Percentiles rank a stretch among this genome's conserved stretches.
Conservation (phyloP, 129 eudicot species). For the Chrysanthemum seticuspe region DNA sequence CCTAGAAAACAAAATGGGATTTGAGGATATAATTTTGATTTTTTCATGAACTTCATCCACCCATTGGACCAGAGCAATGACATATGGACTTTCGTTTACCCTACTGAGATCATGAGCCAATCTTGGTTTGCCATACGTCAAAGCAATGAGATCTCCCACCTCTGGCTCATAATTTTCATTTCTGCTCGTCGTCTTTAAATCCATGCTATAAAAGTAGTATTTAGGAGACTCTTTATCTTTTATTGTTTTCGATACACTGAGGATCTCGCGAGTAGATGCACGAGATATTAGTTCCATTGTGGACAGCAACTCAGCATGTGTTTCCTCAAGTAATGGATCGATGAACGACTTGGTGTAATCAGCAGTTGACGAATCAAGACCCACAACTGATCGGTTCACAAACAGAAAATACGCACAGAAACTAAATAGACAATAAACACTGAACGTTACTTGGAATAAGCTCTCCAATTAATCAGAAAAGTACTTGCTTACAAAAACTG, state of each 20-base stretch:
- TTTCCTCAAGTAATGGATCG: conserved; percentile 57
- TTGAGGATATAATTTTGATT: conserved; percentile 37
- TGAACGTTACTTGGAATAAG: too few relatives aligned
- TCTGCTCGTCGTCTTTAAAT: conserved; percentile 4
- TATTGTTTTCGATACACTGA: neutral
- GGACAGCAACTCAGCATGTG: conserved; percentile 47
- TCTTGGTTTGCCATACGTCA: conserved; percentile 49
- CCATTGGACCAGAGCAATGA: conserved; percentile 44
- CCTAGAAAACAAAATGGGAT: conserved; percentile 20
- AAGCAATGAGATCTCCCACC: conserved; percentile 57
- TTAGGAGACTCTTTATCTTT: conserved; percentile 23
- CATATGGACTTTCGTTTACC: conserved; percentile 21
- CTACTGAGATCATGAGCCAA: conserved; percentile 38
- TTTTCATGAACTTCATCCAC: neutral
- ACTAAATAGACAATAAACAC: too few relatives aligned
- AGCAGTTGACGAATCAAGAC: conserved; percentile 28
- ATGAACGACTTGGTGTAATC: conserved; percentile 42
- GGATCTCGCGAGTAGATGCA: conserved; percentile 40
- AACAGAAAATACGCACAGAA: too few relatives aligned
- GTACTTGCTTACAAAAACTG: too few relatives aligned
- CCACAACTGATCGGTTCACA: too few relatives aligned
- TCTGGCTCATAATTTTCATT: conserved; percentile 44
- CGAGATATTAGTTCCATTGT: conserved; percentile 28
- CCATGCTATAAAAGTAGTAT: conserved; percentile 21
- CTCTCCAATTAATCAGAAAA: too few relatives aligned